Evolutionary conservation across 2,329 filamentous ascomycete genomes (phyloP).

Genomic region (Xylaria sp.): DNA sequence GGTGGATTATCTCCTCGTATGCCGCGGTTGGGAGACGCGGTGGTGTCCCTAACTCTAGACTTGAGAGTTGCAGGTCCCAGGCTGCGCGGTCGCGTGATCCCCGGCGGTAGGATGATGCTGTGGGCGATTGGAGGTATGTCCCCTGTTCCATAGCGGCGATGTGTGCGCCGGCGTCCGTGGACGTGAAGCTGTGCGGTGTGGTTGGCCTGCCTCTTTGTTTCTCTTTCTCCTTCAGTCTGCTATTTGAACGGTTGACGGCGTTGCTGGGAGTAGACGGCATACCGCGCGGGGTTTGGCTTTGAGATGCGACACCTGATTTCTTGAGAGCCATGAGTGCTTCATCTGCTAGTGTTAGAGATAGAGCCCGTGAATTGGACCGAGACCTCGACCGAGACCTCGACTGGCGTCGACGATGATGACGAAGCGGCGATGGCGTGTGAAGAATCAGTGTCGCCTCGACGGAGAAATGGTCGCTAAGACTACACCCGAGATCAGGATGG

Average conservation of each 20-base stretch:
- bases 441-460: constrained; percentile 80
- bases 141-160: constrained; percentile 51
- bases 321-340: constrained; percentile 17
- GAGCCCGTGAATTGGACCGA: constrained; percentile 14
- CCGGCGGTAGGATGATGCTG: constrained; percentile 47
- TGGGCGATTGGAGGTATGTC: constrained; percentile 55
- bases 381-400: constrained; percentile 26
- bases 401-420: constrained; percentile 18
- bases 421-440: constrained; percentile 49
- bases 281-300: constrained; percentile 19
- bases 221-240: constrained; percentile 21
- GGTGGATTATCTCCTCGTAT: constrained; percentile 78
- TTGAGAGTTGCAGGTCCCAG: constrained; percentile 51
- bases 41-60: constrained; percentile 31
- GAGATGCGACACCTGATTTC: constrained; percentile 20
- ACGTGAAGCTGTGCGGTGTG: constrained; percentile 34
- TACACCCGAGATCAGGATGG: constrained; percentile 84
- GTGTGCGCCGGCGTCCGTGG: constrained; percentile 33
- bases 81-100: constrained; percentile 43
- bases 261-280: constrained; percentile 18
- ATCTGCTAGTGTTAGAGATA: constrained; percentile 11
- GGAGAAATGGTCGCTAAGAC: constrained; percentile 93
- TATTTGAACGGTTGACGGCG: constrained; percentile 1
- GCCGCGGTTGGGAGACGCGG: constrained; percentile 59
- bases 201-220: constrained; percentile 25